Conservation (phyloP, 371 early-diverging fungal species). For the Mucor velutinosus region DNA sequence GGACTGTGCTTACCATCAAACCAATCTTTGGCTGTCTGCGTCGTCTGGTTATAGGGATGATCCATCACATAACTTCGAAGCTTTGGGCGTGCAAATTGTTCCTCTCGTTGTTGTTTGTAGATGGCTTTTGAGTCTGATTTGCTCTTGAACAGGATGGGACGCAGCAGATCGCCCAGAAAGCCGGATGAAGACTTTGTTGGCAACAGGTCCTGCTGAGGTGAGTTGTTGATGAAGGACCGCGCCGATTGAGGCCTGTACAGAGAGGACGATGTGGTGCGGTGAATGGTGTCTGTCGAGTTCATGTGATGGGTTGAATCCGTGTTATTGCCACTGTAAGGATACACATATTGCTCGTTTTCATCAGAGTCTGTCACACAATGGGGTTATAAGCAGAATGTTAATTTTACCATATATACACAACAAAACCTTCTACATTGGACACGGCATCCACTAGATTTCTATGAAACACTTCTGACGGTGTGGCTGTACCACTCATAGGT, state of each 20-base stretch:
- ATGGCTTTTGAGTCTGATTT: constrained; percentile 9
- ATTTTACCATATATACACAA: background rate
- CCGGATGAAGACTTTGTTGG: background rate
- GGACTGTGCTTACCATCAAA: constrained; percentile 5
- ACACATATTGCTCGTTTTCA: constrained; percentile 53
- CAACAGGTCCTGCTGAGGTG: background rate
- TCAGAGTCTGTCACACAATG: constrained; percentile 41
- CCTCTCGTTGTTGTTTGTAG: constrained; percentile 7
- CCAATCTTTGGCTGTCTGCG: constrained; percentile 1
- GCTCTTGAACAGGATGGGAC: constrained; percentile 20
- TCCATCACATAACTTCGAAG: constrained; percentile 22
- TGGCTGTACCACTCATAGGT: constrained; percentile 35
- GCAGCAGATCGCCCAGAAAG: constrained; percentile 16
- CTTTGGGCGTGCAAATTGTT: constrained; percentile 17
- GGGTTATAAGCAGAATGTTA: background rate
- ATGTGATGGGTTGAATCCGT: constrained; percentile 13
- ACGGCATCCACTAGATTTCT: constrained; percentile 52
- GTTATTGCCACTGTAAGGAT: constrained; percentile 39
- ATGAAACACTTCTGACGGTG: constrained; percentile 52
- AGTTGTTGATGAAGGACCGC: constrained; percentile 18
- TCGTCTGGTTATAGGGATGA: constrained; percentile 5
- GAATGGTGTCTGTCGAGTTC: constrained; percentile 16
- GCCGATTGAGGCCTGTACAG: constrained; percentile 31
- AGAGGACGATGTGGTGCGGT: constrained; percentile 14
- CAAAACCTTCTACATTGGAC: constrained; percentile 35